Evolutionary conservation across 2,329 filamentous ascomycete genomes (phyloP).

Genomic region (Fusarium decemcellulare): DNA sequence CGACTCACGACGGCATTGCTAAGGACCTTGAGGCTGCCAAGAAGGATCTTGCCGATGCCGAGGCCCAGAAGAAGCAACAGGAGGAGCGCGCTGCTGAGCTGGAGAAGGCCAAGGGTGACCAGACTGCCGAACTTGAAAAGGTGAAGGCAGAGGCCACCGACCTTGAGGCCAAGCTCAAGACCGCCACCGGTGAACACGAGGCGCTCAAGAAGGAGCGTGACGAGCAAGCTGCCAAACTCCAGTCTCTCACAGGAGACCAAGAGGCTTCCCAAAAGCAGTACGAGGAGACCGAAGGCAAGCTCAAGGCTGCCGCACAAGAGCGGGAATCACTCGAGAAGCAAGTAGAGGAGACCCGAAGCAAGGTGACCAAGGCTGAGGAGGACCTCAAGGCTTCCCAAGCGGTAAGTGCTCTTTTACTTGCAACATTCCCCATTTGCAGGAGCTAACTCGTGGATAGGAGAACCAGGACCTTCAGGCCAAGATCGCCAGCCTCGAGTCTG

Average conservation of each 20-base stretch:
- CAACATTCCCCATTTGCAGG: background rate
- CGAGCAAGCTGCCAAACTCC: slow-evolving; percentile 39
- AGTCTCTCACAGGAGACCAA: slow-evolving; percentile 32
- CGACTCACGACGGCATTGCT: slow-evolving; percentile 41
- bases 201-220: slow-evolving; percentile 41
- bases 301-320: slow-evolving; percentile 47
- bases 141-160: slow-evolving; percentile 32
- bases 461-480: slow-evolving; percentile 42
- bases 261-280: slow-evolving; percentile 38
- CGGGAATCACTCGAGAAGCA: slow-evolving; percentile 48
- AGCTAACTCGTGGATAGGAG: slow-evolving; percentile 40
- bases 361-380: slow-evolving; percentile 52
- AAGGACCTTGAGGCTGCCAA: slow-evolving; percentile 50
- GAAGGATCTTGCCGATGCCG: slow-evolving; percentile 47
- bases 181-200: slow-evolving; percentile 39
- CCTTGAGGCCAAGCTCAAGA: slow-evolving; percentile 47
- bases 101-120: slow-evolving; percentile 20
- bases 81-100: slow-evolving; percentile 38
- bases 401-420: slow-evolving; percentile 43
- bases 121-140: slow-evolving; percentile 35
- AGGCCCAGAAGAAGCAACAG: slow-evolving; percentile 34
- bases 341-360: slow-evolving; percentile 42
- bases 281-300: slow-evolving; percentile 42
- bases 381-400: slow-evolving; percentile 52
- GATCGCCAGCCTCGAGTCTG: slow-evolving; percentile 35